phyloP scores from a whole-genome alignment of 495 filamentous ascomycete species.

The Clavariopsis aquatica region DNA sequence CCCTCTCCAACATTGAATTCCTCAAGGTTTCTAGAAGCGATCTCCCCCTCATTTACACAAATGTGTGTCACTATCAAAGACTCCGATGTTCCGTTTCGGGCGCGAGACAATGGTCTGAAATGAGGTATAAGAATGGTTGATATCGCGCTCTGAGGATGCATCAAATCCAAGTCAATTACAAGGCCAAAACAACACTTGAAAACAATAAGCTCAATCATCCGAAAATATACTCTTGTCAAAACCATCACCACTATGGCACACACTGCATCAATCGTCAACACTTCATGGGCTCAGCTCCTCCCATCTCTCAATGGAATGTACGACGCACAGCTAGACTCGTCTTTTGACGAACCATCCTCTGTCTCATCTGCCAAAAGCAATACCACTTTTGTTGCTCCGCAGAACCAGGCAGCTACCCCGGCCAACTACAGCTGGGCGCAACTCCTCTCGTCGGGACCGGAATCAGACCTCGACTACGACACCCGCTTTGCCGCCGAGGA shows the following conservation, averaged over 20 bases:
- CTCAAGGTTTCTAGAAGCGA: neutral
- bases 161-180: too few relatives aligned
- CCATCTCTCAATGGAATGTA: conserved; percentile 7
- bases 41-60: neutral
- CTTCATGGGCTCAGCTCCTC: neutral
- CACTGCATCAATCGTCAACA: neutral
- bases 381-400: neutral
- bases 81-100: neutral
- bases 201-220: neutral
- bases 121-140: too few relatives aligned
- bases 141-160: too few relatives aligned
- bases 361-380: neutral
- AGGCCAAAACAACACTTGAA: too few relatives aligned
- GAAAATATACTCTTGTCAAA: neutral
- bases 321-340: neutral
- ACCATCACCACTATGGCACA: neutral
- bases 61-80: neutral
- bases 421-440: conserved; percentile 1
- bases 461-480: neutral
- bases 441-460: neutral
- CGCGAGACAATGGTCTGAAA: neutral
- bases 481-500: conserved; percentile 10
- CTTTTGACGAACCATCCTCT: neutral
- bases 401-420: neutral
- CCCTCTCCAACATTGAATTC: neutral